Evolutionary conservation across 2,329 filamentous ascomycete genomes (phyloP).

Genomic region (Neonectria neomacrospora): DNA sequence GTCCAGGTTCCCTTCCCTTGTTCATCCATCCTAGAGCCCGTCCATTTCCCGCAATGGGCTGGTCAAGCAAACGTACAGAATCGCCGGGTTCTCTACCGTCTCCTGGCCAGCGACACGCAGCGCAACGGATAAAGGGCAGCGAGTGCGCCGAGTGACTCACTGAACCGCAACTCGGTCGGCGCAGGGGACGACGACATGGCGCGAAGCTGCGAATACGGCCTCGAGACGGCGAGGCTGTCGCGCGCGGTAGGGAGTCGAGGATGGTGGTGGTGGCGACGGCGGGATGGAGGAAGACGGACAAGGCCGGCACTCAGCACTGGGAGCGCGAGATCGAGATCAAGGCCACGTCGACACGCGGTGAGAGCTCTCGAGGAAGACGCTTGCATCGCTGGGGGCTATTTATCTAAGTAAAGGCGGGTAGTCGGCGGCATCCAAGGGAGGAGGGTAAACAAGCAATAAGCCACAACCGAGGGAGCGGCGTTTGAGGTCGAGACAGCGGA

Average conservation of each 20-base stretch:
- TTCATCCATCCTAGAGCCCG: neutral
- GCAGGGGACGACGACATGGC: constrained; percentile 34
- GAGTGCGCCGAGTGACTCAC: constrained; percentile 45
- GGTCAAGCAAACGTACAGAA: constrained; percentile 59
- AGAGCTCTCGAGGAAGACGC: neutral
- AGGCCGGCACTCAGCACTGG: neutral
- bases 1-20: neutral
- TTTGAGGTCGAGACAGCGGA: neutral
- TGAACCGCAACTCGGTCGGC: constrained; percentile 46
- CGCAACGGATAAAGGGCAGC: no score
- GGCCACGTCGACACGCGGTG: neutral
- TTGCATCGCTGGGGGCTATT: neutral
- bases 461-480: neutral
- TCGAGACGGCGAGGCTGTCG: neutral
- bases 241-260: neutral
- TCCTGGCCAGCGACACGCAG: constrained; percentile 22
- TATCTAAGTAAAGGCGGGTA: neutral
- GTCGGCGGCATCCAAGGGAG: neutral
- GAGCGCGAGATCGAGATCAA: neutral
- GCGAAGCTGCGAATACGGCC: constrained; percentile 7
- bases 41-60: neutral
- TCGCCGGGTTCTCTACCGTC: constrained; percentile 57
- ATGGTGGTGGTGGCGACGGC: neutral
- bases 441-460: neutral
- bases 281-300: constrained; percentile 1